These are phyloP conservation scores for Talaromyces sp. DNA, from an alignment of 2,329 filamentous ascomycete species.

Conservation along the genomic window DNA sequence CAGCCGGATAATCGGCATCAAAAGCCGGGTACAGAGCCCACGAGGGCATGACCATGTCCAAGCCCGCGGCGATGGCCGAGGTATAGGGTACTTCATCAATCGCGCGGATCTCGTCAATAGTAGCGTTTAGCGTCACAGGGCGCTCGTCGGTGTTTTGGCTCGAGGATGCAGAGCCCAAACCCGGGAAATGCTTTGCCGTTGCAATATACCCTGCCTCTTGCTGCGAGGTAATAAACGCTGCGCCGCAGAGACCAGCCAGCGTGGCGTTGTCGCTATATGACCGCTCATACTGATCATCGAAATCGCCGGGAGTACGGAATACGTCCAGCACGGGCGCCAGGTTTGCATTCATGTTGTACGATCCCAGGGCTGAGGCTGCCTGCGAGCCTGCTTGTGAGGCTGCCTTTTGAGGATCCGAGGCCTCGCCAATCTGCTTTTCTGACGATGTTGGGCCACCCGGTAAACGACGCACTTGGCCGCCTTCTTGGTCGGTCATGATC, in stretches of 20 bases:
- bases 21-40: conserved; percentile 25
- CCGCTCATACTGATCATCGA: conserved; percentile 19
- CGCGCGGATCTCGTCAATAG: conserved; percentile 15
- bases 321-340: conserved; percentile 26
- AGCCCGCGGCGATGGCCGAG: conserved; percentile 18
- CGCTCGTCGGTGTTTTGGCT: conserved; percentile 22
- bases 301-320: conserved; percentile 21
- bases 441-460: conserved; percentile 20
- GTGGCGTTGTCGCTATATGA: conserved; percentile 22
- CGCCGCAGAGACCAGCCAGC: conserved; percentile 17
- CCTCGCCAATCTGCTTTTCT: conserved; percentile 20
- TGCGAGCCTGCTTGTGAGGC: conserved; percentile 18
- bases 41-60: conserved; percentile 27
- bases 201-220: conserved; percentile 18
- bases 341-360: conserved; percentile 20
- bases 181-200: conserved; percentile 27
- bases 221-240: conserved; percentile 19
- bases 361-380: conserved; percentile 16
- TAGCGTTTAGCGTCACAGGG: conserved; percentile 22
- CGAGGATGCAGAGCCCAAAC: conserved; percentile 20
- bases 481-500: conserved; percentile 30
- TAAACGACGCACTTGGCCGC: conserved; percentile 22
- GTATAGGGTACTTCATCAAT: conserved; percentile 23
- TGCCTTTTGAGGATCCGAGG: conserved; percentile 12
- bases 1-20: conserved; percentile 21